Evolutionary conservation across 108 stramenopile genomes (phyloP).

Genomic region (Fragilariopsis cylindrus): DNA sequence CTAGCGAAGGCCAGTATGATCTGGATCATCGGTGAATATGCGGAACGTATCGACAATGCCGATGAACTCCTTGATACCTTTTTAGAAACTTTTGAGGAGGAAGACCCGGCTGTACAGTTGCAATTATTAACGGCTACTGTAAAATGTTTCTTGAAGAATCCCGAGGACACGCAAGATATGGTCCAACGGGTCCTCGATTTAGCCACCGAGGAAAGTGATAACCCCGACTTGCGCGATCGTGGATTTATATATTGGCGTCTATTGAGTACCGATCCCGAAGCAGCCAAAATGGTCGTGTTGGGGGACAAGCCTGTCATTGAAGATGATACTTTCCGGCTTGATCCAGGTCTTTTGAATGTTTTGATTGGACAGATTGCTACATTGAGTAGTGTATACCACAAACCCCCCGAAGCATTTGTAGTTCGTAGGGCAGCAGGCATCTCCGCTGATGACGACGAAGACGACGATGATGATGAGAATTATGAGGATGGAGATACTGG

Average conservation of each 20-base stretch:
- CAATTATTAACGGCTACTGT: slow-evolving; percentile 98
- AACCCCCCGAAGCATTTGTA: slow-evolving; percentile 98
- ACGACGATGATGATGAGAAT: slow-evolving; percentile 77
- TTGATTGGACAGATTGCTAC: slow-evolving; percentile 95
- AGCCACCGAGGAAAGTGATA: slow-evolving; percentile 98
- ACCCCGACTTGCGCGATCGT: slow-evolving; percentile 98
- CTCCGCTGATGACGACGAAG: slow-evolving; percentile 58
- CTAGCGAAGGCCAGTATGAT: slow-evolving; percentile 98
- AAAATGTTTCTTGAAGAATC: slow-evolving; percentile 98
- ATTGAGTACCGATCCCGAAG: slow-evolving; percentile 95
- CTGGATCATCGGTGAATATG: slow-evolving; percentile 99
- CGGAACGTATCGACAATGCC: slow-evolving; percentile 99
- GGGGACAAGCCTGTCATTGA: slow-evolving; percentile 98
- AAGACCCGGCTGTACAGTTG: slow-evolving; percentile 95
- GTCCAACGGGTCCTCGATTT: slow-evolving; percentile 95
- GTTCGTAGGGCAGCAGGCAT: slow-evolving; percentile 72
- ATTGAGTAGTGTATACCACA: slow-evolving; percentile 95
- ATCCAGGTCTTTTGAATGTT: slow-evolving; percentile 89
- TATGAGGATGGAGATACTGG: slow-evolving; percentile 60
- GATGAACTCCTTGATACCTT: slow-evolving; percentile 98
- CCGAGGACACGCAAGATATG: slow-evolving; percentile 97
- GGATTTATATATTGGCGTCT: slow-evolving; percentile 99
- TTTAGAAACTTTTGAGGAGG: slow-evolving; percentile 95
- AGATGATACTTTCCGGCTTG: slow-evolving; percentile 96
- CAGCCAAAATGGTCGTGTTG: slow-evolving; percentile 97